These are phyloP conservation scores for Mortierella sp. DNA, from an alignment of 371 early-diverging fungal species.

Conservation along the genomic window DNA sequence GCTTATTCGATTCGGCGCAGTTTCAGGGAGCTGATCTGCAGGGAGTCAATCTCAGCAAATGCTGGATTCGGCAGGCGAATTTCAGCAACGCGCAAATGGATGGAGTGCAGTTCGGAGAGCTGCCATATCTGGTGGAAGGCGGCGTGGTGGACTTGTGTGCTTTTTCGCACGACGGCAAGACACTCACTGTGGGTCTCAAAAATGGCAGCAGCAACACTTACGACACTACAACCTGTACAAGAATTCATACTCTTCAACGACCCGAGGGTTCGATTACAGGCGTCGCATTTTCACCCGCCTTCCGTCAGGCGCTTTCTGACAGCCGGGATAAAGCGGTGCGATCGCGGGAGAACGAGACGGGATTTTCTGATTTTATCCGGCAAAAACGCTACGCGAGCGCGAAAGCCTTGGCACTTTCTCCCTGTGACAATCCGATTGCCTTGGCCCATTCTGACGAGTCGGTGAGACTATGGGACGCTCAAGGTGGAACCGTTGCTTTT, in stretches of 20 bases:
- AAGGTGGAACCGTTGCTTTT: background rate
- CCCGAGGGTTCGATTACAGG: background rate
- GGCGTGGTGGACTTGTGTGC: background rate
- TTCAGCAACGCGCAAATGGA: slow-evolving; percentile 3
- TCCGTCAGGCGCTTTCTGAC: background rate
- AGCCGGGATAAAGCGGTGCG: background rate
- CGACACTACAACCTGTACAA: background rate
- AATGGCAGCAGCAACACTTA: background rate
- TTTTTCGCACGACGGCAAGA: background rate
- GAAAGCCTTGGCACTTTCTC: background rate
- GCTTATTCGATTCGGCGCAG: slow-evolving; percentile 15
- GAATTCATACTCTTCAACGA: background rate
- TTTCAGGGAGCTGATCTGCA: background rate
- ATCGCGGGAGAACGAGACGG: background rate
- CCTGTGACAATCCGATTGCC: too few relatives aligned
- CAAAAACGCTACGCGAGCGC: background rate
- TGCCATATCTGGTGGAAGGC: background rate
- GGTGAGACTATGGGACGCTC: background rate
- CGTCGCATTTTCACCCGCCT: background rate
- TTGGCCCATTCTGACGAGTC: background rate
- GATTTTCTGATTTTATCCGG: background rate
- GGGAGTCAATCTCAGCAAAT: background rate
- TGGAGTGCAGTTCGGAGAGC: background rate
- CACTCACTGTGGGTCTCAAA: background rate
- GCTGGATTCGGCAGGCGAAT: slow-evolving; percentile 10